A percentile compares a stretch with the other conserved stretches of the same genome.
Evolutionary conservation across 2,329 filamentous ascomycete species (phyloP).

Genomic region (Fusarium sp.): DNA sequence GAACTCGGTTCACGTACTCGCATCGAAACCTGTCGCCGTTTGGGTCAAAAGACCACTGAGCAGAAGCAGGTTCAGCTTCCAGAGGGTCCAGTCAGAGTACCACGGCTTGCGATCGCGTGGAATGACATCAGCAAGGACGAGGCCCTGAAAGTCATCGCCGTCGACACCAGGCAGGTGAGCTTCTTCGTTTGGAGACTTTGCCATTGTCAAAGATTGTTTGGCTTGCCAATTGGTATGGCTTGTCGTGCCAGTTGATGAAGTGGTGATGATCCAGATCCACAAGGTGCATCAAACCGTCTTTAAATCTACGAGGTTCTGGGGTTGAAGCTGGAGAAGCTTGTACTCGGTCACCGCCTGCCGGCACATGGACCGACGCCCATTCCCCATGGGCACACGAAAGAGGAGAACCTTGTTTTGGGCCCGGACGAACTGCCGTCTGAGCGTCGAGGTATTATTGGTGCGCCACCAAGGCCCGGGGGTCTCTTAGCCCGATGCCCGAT

Average conservation of each 20-base stretch:
- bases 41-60: slow-evolving; percentile 48
- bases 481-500: slow-evolving; percentile 30
- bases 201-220: slow-evolving; percentile 9
- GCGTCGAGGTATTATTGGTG: not conserved
- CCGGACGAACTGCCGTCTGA: not conserved
- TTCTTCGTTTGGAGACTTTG: slow-evolving; percentile 22
- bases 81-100: slow-evolving; percentile 38
- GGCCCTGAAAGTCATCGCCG: slow-evolving; percentile 37
- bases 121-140: slow-evolving; percentile 40
- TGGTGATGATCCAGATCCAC: not conserved
- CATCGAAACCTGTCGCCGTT: slow-evolving; percentile 46
- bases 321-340: not conserved
- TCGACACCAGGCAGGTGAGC: slow-evolving; percentile 22
- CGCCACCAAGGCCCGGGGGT: not conserved
- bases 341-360: not conserved
- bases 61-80: slow-evolving; percentile 49
- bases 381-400: slow-evolving; percentile 3
- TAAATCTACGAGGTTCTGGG: slow-evolving; percentile 22
- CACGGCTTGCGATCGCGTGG: slow-evolving; percentile 38
- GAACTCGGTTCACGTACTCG: not conserved
- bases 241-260: not conserved
- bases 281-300: slow-evolving; percentile 15
- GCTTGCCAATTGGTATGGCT: not conserved
- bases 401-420: not conserved
- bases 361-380: slow-evolving; percentile 16